Evolutionary conservation across 352 stramenopile species (phyloP).

Genomic region (Phytophthora pistaciae): DNA sequence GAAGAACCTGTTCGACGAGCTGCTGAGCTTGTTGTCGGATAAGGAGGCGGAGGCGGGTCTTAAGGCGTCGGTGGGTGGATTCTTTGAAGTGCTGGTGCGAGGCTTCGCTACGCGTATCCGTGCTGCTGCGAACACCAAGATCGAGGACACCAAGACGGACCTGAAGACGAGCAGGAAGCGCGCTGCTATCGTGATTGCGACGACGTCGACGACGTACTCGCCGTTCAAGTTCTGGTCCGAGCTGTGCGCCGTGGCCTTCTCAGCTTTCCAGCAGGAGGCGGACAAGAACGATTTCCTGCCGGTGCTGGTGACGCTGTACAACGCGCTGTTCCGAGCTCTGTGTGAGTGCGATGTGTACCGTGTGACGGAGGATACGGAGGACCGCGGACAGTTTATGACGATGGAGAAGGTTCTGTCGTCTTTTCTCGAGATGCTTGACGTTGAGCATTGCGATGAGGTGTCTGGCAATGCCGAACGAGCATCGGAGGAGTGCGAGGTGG

Average conservation of each 20-base stretch:
- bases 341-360: constrained; percentile 83
- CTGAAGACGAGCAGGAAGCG: constrained; percentile 83
- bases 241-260: constrained; percentile 69
- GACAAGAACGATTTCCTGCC: constrained; percentile 32
- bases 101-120: constrained; percentile 72
- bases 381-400: constrained; percentile 80
- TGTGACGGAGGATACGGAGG: constrained; percentile 86
- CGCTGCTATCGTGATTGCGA: constrained; percentile 77
- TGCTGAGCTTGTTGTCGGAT: constrained; percentile 66
- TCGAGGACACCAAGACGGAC: constrained; percentile 75
- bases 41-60: constrained; percentile 30
- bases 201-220: constrained; percentile 77
- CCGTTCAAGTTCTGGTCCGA: constrained; percentile 92
- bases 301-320: constrained; percentile 59
- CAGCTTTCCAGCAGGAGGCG: constrained; percentile 48
- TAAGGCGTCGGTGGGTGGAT: constrained; percentile 60
- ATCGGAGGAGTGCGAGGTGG: constrained; percentile 48
- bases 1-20: constrained; percentile 82
- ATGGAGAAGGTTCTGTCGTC: constrained; percentile 81
- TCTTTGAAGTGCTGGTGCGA: constrained; percentile 73
- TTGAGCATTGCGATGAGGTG: constrained; percentile 17
- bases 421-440: constrained; percentile 44
- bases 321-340: constrained; percentile 73
- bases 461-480: constrained; percentile 24
- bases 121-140: constrained; percentile 66